A percentile compares a stretch with the other conserved stretches of the same genome.
These are phyloP conservation scores for Thielaviopsis ethacetica DNA, from an alignment of 2,329 filamentous ascomycete species.

Conservation along the genomic window DNA sequence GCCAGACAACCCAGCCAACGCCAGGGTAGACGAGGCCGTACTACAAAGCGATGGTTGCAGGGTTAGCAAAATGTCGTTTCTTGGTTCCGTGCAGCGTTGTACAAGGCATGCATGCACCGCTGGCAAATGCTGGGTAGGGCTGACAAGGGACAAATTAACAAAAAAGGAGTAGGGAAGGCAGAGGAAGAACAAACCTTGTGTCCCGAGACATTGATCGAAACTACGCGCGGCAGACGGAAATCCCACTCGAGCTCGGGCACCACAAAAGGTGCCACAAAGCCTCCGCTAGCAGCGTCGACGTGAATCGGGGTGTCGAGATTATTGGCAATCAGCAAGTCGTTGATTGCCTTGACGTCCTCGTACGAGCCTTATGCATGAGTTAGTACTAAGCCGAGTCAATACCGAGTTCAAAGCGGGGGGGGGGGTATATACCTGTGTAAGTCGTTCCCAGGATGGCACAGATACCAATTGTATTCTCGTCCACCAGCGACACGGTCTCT, in stretches of 20 bases:
- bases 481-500: constrained; percentile 41
- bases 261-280: constrained; percentile 86
- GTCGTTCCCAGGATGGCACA: constrained; percentile 84
- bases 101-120: background rate
- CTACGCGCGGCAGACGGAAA: constrained; percentile 74
- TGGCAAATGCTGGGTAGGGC: background rate
- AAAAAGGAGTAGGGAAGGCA: constrained; percentile 28
- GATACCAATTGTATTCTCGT: constrained; percentile 73
- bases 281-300: constrained; percentile 81
- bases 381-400: background rate
- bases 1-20: constrained; percentile 89
- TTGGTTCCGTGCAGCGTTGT: background rate
- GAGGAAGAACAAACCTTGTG: constrained; percentile 54
- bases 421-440: constrained; percentile 51
- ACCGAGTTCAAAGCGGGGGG: background rate
- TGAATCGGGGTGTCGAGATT: constrained; percentile 74
- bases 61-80: background rate
- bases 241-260: constrained; percentile 77
- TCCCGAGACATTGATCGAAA: constrained; percentile 86
- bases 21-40: constrained; percentile 65
- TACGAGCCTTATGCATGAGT: constrained; percentile 40
- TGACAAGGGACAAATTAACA: background rate
- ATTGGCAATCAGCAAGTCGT: constrained; percentile 64
- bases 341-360: constrained; percentile 83
- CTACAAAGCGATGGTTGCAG: constrained; percentile 16